phyloP scores from a whole-genome alignment of 2,329 filamentous ascomycete genomes.

The Ascochyta clinopodiicola region DNA sequence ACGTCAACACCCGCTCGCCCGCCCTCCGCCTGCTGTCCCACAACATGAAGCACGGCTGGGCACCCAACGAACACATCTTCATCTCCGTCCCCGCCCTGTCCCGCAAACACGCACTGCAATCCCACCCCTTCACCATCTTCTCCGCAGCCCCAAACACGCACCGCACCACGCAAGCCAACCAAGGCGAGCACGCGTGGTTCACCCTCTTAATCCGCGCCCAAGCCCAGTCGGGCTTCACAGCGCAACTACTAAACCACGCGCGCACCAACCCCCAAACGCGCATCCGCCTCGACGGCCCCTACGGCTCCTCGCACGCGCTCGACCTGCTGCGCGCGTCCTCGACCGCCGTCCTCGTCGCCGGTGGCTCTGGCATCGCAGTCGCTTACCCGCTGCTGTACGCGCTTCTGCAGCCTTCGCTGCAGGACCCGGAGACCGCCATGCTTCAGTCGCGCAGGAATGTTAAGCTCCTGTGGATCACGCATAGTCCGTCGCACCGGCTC shows the following conservation, averaged over 20 bases:
- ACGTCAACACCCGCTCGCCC: slow-evolving; percentile 28
- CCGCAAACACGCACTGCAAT: slow-evolving; percentile 61
- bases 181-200: slow-evolving; percentile 57
- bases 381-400: slow-evolving; percentile 66
- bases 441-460: slow-evolving; percentile 45
- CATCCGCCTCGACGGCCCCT: slow-evolving; percentile 68
- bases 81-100: slow-evolving; percentile 64
- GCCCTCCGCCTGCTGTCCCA: slow-evolving; percentile 22
- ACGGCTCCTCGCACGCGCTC: slow-evolving; percentile 65
- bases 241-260: slow-evolving; percentile 61
- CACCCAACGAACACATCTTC: slow-evolving; percentile 69
- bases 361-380: slow-evolving; percentile 70
- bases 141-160: slow-evolving; percentile 59
- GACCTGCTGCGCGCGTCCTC: slow-evolving; percentile 59
- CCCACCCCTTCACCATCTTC: slow-evolving; percentile 72
- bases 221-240: slow-evolving; percentile 61
- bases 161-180: slow-evolving; percentile 32
- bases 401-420: slow-evolving; percentile 43
- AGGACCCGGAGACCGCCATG: slow-evolving; percentile 4
- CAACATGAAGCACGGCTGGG: slow-evolving; percentile 61
- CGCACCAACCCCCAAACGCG: slow-evolving; percentile 51
- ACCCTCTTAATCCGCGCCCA: slow-evolving; percentile 66
- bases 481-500: slow-evolving; percentile 58
- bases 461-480: slow-evolving; percentile 66
- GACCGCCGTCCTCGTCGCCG: slow-evolving; percentile 64